A percentile compares a stretch with the other conserved stretches of the same genome.
phyloP scores from a whole-genome alignment of 805 yeast genomes.

The Scheffersomyces ergatensis region DNA sequence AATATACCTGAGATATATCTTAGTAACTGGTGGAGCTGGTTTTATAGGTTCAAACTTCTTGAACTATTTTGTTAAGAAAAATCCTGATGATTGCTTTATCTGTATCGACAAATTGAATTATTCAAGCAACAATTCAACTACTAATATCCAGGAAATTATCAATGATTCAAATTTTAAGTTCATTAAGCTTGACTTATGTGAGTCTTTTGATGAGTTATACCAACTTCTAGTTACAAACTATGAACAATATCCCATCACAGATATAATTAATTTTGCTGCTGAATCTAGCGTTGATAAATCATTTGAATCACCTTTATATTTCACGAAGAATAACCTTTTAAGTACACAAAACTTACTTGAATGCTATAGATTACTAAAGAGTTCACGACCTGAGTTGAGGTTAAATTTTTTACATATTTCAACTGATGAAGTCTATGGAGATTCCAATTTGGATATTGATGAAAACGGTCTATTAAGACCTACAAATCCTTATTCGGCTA shows the following conservation, averaged over 20 bases:
- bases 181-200: constrained; percentile 34
- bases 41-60: constrained; percentile 53
- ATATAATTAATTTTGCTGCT: constrained; percentile 53
- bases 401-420: constrained; percentile 45
- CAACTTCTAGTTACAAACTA: constrained; percentile 11
- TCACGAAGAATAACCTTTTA: constrained; percentile 43
- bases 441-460: constrained; percentile 19
- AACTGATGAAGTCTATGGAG: constrained; percentile 63
- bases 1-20: constrained; percentile 15
- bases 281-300: constrained; percentile 55
- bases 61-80: constrained; percentile 25
- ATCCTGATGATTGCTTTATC: constrained; percentile 30
- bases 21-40: constrained; percentile 60
- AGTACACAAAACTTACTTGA: constrained; percentile 50
- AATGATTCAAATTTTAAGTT: constrained; percentile 18
- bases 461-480: constrained; percentile 44
- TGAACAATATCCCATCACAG: constrained; percentile 8
- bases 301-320: constrained; percentile 41
- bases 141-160: constrained; percentile 11
- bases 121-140: constrained; percentile 34
- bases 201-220: constrained; percentile 17
- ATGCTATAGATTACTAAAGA: constrained; percentile 19
- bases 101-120: constrained; percentile 49
- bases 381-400: constrained; percentile 3
- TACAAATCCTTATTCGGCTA: constrained; percentile 56